Percentiles rank a stretch among this genome's conserved stretches.
Conservation (phyloP, 129 eudicot genomes). For the Chrysanthemum lavandulifolium region DNA sequence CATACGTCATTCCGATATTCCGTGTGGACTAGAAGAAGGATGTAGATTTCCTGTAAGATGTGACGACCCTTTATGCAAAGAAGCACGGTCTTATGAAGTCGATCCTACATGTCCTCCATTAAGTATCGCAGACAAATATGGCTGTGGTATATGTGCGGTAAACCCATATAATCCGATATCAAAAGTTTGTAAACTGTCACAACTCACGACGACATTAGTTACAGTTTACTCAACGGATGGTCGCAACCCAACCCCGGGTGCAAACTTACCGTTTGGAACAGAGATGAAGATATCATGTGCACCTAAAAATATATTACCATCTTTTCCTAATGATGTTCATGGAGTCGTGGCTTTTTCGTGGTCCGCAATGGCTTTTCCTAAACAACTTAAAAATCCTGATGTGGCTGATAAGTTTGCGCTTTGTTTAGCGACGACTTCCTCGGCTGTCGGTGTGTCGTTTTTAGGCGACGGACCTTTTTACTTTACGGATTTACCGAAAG, state of each 20-base stretch:
- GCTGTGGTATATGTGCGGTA: background rate
- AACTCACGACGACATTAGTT: background rate
- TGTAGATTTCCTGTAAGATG: background rate
- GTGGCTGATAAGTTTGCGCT: conserved; percentile 1
- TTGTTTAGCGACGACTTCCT: background rate
- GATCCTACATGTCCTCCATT: background rate
- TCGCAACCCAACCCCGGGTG: background rate
- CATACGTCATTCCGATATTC: no score
- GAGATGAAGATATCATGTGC: background rate
- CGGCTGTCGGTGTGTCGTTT: background rate
- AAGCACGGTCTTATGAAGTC: no score
- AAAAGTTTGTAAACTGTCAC: conserved; percentile 5
- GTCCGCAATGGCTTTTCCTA: background rate
- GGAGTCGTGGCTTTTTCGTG: conserved; percentile 4
- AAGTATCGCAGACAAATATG: background rate
- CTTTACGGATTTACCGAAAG: background rate
- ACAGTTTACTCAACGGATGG: background rate
- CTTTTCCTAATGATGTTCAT: background rate
- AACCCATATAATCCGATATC: conserved; percentile 1
- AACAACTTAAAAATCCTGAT: background rate
- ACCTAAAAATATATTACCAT: background rate
- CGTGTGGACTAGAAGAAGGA: conserved; percentile 13
- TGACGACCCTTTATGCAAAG: no score
- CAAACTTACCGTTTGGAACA: background rate
- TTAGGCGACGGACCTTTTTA: conserved; percentile 6